Conservation (phyloP, 2,329 filamentous ascomycete species). For the Botrytis deweyae region DNA sequence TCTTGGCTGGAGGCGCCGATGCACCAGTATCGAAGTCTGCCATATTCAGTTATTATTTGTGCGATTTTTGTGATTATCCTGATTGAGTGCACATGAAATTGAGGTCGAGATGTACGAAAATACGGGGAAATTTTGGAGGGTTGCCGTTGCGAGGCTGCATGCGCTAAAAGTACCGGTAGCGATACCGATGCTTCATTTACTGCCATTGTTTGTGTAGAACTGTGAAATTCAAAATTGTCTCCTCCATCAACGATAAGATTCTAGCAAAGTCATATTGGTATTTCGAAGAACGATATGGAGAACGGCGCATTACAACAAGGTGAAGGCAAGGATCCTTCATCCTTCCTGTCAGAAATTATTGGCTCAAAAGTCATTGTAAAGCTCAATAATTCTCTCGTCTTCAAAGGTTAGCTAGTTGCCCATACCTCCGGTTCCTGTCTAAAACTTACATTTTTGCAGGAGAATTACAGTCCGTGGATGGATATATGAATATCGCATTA, state of each 20-base stretch:
- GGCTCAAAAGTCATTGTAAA: conserved; percentile 93
- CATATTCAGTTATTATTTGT: background rate
- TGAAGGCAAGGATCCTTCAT: conserved; percentile 88
- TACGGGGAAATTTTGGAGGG: background rate
- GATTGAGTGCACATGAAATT: background rate
- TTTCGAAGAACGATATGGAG: conserved; percentile 58
- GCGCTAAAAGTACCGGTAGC: conserved; percentile 11
- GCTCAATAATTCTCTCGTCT: conserved; percentile 96
- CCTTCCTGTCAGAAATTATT: conserved; percentile 92
- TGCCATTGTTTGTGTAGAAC: conserved; percentile 1
- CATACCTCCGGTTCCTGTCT: conserved; percentile 16
- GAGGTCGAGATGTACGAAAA: background rate
- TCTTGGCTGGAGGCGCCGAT: conserved; percentile 22
- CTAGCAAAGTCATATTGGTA: background rate
- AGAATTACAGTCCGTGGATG: conserved; percentile 93
- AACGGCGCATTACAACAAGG: conserved; percentile 58
- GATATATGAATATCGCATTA: conserved; percentile 99
- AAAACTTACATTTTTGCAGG: conserved; percentile 51
- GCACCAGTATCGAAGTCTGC: conserved; percentile 15
- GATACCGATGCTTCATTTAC: conserved; percentile 15
- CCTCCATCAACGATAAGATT: background rate
- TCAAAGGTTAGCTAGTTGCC: conserved; percentile 69
- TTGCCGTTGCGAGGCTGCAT: background rate
- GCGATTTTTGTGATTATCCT: background rate
- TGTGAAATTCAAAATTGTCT: background rate